Evolutionary conservation across 257 asterid genomes (phyloP).

Genomic region (Rauvolfia tetraphylla): DNA sequence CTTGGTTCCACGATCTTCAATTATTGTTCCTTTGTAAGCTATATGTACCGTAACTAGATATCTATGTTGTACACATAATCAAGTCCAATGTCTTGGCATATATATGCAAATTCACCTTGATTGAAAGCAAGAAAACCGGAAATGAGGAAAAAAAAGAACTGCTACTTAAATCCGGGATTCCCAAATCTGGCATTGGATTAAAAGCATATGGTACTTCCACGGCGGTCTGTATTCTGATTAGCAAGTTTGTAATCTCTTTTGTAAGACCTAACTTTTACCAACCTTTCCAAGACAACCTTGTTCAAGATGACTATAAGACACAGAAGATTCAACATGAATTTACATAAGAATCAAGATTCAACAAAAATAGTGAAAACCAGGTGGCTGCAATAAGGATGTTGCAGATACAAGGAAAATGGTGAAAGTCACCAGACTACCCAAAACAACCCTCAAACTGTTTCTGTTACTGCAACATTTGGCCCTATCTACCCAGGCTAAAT

Average conservation of each 20-base stretch:
- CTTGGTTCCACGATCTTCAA: constrained; percentile 59
- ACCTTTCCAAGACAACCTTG: no score
- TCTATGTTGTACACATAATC: not conserved
- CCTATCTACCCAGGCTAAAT: not conserved
- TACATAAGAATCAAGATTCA: not conserved
- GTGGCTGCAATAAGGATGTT: not conserved
- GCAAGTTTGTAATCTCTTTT: no score
- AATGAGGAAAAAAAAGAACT: not conserved
- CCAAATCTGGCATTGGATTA: no score
- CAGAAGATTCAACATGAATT: not conserved
- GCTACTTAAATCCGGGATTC: no score
- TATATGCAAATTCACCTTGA: not conserved
- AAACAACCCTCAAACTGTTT: no score
- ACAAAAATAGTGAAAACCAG: not conserved
- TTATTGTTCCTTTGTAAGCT: constrained; percentile 41
- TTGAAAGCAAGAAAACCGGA: not conserved
- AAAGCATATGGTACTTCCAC: no score
- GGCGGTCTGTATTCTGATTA: no score
- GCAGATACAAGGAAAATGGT: not conserved
- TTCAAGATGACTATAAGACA: not conserved
- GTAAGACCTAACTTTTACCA: no score
- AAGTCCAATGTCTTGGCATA: not conserved
- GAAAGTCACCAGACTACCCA: not conserved
- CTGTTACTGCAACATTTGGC: no score
- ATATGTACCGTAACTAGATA: not conserved